Base-by-base conservation (phyloP, 192 early-diverging fungal genomes). In the Gigaspora rosea region DNA sequence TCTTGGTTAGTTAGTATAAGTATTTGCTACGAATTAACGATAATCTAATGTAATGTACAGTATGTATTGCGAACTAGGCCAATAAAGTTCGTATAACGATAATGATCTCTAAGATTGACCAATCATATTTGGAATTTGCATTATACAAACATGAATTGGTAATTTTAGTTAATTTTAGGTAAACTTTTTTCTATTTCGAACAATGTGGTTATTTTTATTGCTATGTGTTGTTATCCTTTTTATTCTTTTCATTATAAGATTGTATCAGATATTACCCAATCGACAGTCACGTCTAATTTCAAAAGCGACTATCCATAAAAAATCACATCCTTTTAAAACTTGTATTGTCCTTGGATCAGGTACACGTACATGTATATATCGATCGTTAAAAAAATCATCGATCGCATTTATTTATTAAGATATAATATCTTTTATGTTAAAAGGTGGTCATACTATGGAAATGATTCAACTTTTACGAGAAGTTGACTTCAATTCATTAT, bases 381-480 rank as follows among this genome's bases (percentile, higher is more conserved):
- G 18, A 11, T 12, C 3, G 2, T 54, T 12, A 54, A 16, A 54
- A 54, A 16, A 54, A 8, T 52, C 36, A 49, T 7, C 8, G 33
- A 50, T 18, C 27, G 6, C n/a, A 47, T 32, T 47, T n/a, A 64
- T 33, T 51, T 18, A 47, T 13, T 36, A 49, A 68, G 22, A 46
- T 33, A 52, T 54, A n/a, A 22, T 77, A 80, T 20, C 78, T 78
- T 62, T 54, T 76, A 12, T 74, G 71, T 2, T 80, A 81, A 81
- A 52, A 76, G 95, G 97, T 50, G 97, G 97, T 12, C 97, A 98
- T 80, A 97, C 97, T 0, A 84, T 91, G 7, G 97, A 98, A 80
- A 97, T 98, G 95, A 66, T 92, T 11, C 88, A 90, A 71, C 79
- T 98, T 15, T 62, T 95, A 0, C 77, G 85, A 6, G 84, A 86